Conservation (phyloP, 805 yeast species). For the Candida palmyrensis region DNA sequence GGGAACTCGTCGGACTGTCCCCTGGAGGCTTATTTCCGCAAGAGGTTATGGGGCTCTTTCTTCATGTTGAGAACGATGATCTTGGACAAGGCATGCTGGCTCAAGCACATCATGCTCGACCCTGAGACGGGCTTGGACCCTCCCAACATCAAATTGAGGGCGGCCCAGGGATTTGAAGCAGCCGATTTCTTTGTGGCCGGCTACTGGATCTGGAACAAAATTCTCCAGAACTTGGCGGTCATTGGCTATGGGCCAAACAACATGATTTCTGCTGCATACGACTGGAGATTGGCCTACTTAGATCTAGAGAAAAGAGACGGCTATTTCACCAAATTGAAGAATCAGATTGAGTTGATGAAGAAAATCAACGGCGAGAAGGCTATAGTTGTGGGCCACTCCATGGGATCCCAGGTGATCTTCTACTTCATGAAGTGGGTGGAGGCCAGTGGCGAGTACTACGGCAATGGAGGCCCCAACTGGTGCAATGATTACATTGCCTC, state of each 20-base stretch:
- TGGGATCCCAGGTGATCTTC: constrained; percentile 90
- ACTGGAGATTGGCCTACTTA: constrained; percentile 89
- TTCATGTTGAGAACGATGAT: constrained; percentile 92
- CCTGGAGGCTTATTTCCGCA: constrained; percentile 77
- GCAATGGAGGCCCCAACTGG: constrained; percentile 91
- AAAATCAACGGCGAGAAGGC: constrained; percentile 56
- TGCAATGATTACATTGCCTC: constrained; percentile 80
- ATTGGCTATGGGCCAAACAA: constrained; percentile 90
- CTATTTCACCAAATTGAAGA: constrained; percentile 74
- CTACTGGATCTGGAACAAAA: constrained; percentile 98
- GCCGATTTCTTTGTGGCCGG: constrained; percentile 97
- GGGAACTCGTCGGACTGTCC: constrained; percentile 65
- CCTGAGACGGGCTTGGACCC: constrained; percentile 93
- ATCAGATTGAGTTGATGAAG: constrained; percentile 60
- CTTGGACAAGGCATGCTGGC: constrained; percentile 89
- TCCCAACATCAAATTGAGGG: constrained; percentile 69
- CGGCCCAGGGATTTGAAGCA: constrained; percentile 95
- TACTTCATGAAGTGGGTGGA: constrained; percentile 97
- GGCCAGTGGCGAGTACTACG: constrained; percentile 72
- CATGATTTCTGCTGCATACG: constrained; percentile 90
- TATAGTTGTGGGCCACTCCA: constrained; percentile 85
- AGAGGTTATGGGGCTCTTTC: constrained; percentile 94
- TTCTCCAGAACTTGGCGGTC: constrained; percentile 90
- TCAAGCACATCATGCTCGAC: constrained; percentile 84
- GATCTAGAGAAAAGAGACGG: constrained; percentile 86